phyloP scores from a whole-genome alignment of 257 asterid genomes.

The Solanum paucissectum region DNA sequence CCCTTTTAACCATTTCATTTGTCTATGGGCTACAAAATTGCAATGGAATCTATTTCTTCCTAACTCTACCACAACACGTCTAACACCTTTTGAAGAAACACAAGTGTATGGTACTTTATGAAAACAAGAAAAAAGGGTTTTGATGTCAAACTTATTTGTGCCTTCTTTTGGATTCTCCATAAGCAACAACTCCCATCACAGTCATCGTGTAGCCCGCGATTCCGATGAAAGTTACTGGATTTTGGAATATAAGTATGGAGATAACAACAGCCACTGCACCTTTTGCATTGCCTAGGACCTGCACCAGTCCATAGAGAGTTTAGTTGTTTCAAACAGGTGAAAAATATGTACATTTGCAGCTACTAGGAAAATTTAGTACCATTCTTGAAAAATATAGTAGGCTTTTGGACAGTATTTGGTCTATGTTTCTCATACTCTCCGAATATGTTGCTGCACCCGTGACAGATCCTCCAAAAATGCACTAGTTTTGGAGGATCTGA shows the following conservation, averaged over 20 bases:
- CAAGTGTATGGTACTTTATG: not conserved
- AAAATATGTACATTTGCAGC: not conserved
- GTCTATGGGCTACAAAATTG: slow-evolving; percentile 1
- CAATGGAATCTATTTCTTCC: not conserved
- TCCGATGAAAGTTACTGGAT: slow-evolving; percentile 23
- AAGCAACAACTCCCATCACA: slow-evolving; percentile 20
- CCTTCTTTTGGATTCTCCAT: slow-evolving; percentile 24
- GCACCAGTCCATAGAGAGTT: not conserved
- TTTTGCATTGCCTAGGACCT: slow-evolving; percentile 32
- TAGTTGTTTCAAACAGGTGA: not conserved
- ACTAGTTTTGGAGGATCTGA: not conserved
- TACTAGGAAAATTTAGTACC: not conserved
- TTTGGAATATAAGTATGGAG: slow-evolving; percentile 21
- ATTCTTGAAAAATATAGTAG: not conserved
- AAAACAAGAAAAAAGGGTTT: not conserved
- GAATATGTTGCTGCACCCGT: not conserved
- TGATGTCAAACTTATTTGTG: slow-evolving; percentile 3
- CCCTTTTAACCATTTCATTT: not conserved
- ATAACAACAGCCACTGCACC: slow-evolving; percentile 27
- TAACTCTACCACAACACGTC: not conserved
- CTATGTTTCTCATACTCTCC: not conserved
- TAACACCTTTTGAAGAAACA: not conserved
- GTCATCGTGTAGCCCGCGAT: slow-evolving; percentile 24
- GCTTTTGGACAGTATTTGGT: not conserved
- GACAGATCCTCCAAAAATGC: not conserved